Base-by-base conservation (phyloP, 2,329 filamentous ascomycete species). In the Cucurbitaria berberidis region DNA sequence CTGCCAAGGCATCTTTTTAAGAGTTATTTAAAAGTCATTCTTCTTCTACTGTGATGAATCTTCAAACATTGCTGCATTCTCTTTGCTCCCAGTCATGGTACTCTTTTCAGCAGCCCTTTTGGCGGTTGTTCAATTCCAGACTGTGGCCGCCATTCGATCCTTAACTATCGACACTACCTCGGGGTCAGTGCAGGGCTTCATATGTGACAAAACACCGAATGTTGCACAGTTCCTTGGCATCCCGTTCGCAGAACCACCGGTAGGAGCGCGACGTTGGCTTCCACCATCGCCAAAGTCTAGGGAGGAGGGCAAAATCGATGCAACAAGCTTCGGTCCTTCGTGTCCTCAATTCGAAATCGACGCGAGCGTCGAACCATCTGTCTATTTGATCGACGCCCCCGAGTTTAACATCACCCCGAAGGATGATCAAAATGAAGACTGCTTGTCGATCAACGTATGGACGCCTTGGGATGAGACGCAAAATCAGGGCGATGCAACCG, bases 391-490 rank as follows among this genome's bases (percentile, higher is more conserved):
- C 18, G 67, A 71, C 45, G 60, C 65, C 8, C 66, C 64, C 0
- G 64, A 72, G 27, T 68, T 68, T 34, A 41, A 57, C 9, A 63
- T 60, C 11, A 41, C 39, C 34, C 66, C 63, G 0, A 41, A 45
- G 5, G 54, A 59, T 19, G 67, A 62, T 11, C 60, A 66, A 1
- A 62, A 68, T 8, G 79, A 81, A 56, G 80, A 82, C 52, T 83
- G 80, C 49, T 64, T 82, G 21, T 75, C 74, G 10, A 64, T 81
- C 11, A 78, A 77, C 34, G 63, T 82, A 8, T 82, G 80, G 80
- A 66, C 77, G 3, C 78, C 78, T 7, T 60, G 55, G 51, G 44
- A 57, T 1, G 36, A 48, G 15, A 45, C 38, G 10, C 13, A 47
- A 8, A 11, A n/a, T n/a, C 9, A 48, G 36, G n/a, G 38, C 42